Evolutionary conservation across 2,329 filamentous ascomycete genomes (phyloP), one percentile per base, ranked within the genome.

Genomic region (Xylaria sp.): DNA sequence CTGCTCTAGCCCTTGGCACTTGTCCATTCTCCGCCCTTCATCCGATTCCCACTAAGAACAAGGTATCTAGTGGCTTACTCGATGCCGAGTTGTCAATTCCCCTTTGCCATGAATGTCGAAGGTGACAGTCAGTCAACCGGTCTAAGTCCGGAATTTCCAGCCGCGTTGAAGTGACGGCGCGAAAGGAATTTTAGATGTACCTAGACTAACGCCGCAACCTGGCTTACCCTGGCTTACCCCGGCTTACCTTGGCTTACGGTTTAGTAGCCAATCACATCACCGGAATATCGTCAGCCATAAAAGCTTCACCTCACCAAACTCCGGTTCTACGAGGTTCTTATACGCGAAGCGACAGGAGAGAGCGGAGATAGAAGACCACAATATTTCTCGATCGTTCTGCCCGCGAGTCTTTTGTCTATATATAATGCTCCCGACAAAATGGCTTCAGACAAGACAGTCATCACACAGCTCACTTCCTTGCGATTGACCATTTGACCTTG

Each of bases 221-320:
- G 34, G 47, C 42, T 39, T 12, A 51, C 42, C 12, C 14, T 50
- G 45, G 42, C 64, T 62, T 66, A 42, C 27, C 47, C 36, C 32
- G 17, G 36, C 19, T 53, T 55, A 36, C 55, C 24, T 59, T 71
- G 69, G 69, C 69, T 71, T 71, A 71, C 51, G 47, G 60, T n/a
- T 47, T 58, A 3, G 5, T 8, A 61, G 60, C 69, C 66, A 71
- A 71, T 69, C 60, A 66, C n/a, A 59, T 42, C 32, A n/a, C 39
- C 36, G 17, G 60, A 67, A 61, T 55, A 21, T 19, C n/a, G 61
- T 64, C 48, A 69, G 63, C 63, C 56, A 67, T 57, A 9, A 32
- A 19, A 19, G 55, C 50, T 55, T 64, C 32, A 57, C 4, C 4
- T 4, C 47, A 54, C 39, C 39, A 36, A 60, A 17, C 27, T 14